Evolutionary conservation across 192 early-diverging fungal genomes (phyloP), one percentile per base, ranked within the genome.

Genomic region (Spizellomyces punctatus): DNA sequence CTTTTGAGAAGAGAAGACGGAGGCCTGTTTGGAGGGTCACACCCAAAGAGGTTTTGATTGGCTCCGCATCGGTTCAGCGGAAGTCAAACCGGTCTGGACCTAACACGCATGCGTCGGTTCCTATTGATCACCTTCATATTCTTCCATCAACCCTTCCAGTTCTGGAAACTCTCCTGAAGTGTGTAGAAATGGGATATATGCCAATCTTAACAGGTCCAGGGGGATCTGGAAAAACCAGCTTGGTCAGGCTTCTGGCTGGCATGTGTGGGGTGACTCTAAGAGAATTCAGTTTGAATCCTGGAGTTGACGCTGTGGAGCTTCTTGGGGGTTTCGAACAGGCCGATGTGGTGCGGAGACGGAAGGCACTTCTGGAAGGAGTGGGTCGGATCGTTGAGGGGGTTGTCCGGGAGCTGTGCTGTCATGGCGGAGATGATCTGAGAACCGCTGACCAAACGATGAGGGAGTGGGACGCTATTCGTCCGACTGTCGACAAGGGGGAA

Each of bases 321-420:
- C 76, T 99, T 17, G 97, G 97, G 64, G 97, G 97, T 36, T 99
- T 98, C 72, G 96, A 99, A 80, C 97, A 99, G 76, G 89, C 95
- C 9, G 96, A 98, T 78, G 63, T 92, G 49, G 86, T 83, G 36
- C 85, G 96, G 43, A 88, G 92, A 59, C 82, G 85, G 46, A 81
- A 88, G 48, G 72, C 66, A 43, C 66, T 89, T 57, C 44, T 90
- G 8, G 73, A 81, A 16, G 67, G 67, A 5, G 71, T 91, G 17
- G 74, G 71, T 19, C 62, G 79, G 8, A 68, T 88, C 46, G 60
- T 86, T 5, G 80, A 82, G 56, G 55, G 64, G 8, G 56, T 84
- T 5, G 76, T 81, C 6, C 75, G 84, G 16, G 72, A 81, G 55
- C 58, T 91, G 64, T 54, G 50, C 17, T 36, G 27, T 36, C 27